Conservation (phyloP, 2,329 filamentous ascomycete genomes). For the Aspergillus sp. region DNA sequence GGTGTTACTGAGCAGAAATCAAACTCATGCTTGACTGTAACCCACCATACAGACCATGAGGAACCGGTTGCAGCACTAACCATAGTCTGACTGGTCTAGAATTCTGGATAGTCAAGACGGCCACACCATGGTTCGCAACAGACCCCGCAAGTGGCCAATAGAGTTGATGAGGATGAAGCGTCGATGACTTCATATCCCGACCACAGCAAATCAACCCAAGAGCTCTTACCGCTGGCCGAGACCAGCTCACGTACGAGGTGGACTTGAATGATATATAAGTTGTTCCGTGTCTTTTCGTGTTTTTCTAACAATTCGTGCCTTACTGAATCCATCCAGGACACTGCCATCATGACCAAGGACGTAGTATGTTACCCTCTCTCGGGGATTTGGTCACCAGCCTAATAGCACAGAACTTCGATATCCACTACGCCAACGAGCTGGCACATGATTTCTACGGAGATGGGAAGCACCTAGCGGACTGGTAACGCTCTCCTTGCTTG, state of each 20-base stretch:
- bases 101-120: no score
- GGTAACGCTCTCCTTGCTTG: slow-evolving; percentile 2
- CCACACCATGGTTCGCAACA: not conserved
- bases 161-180: not conserved
- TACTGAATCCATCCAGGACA: not conserved
- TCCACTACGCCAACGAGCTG: slow-evolving; percentile 18
- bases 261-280: no score
- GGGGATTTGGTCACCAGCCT: no score
- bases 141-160: not conserved
- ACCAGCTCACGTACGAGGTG: no score
- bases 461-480: slow-evolving; percentile 7
- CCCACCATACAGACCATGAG: no score
- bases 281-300: no score
- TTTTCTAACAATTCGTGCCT: no score
- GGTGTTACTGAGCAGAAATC: no score
- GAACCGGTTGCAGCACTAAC: no score
- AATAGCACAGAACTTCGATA: slow-evolving; percentile 13
- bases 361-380: not conserved
- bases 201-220: not conserved
- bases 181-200: not conserved
- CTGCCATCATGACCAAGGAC: not conserved
- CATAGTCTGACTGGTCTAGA: no score
- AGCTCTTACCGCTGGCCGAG: no score
- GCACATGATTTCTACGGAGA: slow-evolving; percentile 18
- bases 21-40: no score